These are phyloP conservation scores for Ambrosia trifida DNA, from an alignment of 129 eudicot species.

Conservation along the genomic window DNA sequence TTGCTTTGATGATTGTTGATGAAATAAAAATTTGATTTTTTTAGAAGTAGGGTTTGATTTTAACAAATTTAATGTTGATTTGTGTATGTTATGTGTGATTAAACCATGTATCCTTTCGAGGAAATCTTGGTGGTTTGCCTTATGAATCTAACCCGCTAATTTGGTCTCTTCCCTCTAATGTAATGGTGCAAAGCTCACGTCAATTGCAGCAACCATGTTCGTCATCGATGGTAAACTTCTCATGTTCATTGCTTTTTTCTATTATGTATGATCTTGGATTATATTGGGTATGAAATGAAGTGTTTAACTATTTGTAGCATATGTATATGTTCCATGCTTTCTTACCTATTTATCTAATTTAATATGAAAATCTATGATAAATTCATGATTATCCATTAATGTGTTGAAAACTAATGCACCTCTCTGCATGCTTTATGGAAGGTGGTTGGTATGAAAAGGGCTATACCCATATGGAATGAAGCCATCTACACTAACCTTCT, in stretches of 20 bases:
- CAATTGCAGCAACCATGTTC: conserved; percentile 50
- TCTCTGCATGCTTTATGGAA: conserved; percentile 25
- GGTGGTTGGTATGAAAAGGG: conserved; percentile 81
- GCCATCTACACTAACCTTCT: not conserved
- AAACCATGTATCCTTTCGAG: too few relatives aligned
- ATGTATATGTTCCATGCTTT: not conserved
- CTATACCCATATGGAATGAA: conserved; percentile 42
- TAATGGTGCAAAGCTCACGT: conserved; percentile 48
- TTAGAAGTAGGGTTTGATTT: too few relatives aligned
- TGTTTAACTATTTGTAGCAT: conserved; percentile 33
- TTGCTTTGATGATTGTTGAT: too few relatives aligned
- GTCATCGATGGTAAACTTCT: conserved; percentile 55
- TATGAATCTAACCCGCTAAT: conserved; percentile 39
- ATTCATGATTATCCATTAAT: not conserved
- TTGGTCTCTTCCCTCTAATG: conserved; percentile 39
- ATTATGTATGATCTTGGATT: not conserved
- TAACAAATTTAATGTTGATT: too few relatives aligned
- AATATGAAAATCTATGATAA: too few relatives aligned
- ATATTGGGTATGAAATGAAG: not conserved
- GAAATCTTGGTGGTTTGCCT: conserved; percentile 43
- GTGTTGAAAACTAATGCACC: conserved; percentile 1
- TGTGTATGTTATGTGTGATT: too few relatives aligned
- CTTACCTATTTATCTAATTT: too few relatives aligned
- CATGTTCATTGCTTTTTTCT: not conserved
- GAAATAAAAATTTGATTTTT: too few relatives aligned